Percentiles rank a stretch among this genome's conserved stretches.
These are phyloP conservation scores for Phaeotremella fagi DNA, from an alignment of 768 basidiomycete species.

Conservation along the genomic window DNA sequence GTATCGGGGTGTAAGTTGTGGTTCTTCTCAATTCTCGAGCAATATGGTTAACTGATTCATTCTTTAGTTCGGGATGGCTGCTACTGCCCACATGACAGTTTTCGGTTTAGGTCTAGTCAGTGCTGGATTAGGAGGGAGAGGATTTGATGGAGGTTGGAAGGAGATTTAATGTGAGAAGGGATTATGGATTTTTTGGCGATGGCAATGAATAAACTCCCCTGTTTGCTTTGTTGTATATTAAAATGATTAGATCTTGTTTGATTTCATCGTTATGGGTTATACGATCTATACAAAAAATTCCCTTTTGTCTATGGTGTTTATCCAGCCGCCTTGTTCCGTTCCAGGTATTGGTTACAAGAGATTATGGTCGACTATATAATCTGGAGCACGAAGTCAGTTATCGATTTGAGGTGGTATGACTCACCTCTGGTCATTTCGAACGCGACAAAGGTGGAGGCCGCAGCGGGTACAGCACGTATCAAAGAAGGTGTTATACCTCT, in stretches of 20 bases:
- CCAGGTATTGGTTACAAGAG: too few species aligned
- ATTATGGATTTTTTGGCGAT: not conserved
- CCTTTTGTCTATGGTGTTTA: too few species aligned
- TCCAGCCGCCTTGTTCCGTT: too few species aligned
- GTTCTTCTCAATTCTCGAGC: not conserved
- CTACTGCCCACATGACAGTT: slow-evolving; percentile 46
- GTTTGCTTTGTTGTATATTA: too few species aligned
- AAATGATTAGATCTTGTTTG: too few species aligned
- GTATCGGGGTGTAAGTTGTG: slow-evolving; percentile 45
- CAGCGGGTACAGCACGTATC: slow-evolving; percentile 71
- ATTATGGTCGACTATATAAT: too few species aligned
- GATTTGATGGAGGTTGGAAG: slow-evolving; percentile 47
- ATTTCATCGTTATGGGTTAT: too few species aligned
- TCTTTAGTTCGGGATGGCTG: slow-evolving; percentile 46
- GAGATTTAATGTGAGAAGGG: slow-evolving; percentile 31
- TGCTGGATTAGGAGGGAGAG: slow-evolving; percentile 32
- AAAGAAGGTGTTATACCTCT: slow-evolving; percentile 40
- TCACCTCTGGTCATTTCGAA: slow-evolving; percentile 70
- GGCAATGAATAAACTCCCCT: too few species aligned
- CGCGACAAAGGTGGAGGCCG: slow-evolving; percentile 81
- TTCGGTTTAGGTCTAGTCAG: slow-evolving; percentile 47
- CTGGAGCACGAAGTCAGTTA: too few species aligned
- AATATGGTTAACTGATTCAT: not conserved
- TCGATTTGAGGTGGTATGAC: too few species aligned
- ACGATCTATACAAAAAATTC: too few species aligned